Base-by-base conservation (phyloP, 1,139 yeast genomes). In the Pichia sp. region DNA sequence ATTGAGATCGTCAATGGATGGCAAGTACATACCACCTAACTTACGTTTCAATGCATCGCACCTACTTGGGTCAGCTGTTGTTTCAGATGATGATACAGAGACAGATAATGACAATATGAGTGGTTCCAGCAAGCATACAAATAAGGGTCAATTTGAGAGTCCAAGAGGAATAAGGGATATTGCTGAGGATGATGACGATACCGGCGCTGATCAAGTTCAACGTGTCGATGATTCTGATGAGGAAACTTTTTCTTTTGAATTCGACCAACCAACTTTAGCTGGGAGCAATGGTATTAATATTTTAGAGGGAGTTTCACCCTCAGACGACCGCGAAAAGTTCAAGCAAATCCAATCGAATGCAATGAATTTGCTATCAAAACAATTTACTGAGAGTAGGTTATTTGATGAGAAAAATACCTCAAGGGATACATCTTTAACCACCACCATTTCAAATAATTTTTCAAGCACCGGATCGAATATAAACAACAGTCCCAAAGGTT, bases 11-110 rank as follows among this genome's bases (percentile, higher is more conserved):
- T 57, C 58, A 2, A 52, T 59, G 38, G 62, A 59, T 53, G 62
- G 62, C 15, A 84, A 83, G 65, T 86, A 86, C 62, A 72, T 86
- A 47, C 92, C 92, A 31, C 93, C 92, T 15, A 84, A 80, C 65
- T 73, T 56, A 23, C 51, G 59, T 26, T 34, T 56, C 10, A 43
- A 42, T 30, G 49, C 46, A 2, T 45, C 54, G 13, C 46, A 50
- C 13, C 16, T 56, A 13, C 43, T 49, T 31, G 59, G 59, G 10
- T 56, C 59, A 2, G 59, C 59, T 2, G 41, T 56, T 19, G 41
- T 41, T 19, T 87, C 64, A 75, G 92, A 61, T 30, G 54, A 58
- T 23, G 64, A 62, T 8, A 63, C 65, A 10, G 62, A 57, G 26
- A 59, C 64, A 4, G 58, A 47, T 13, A 45, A 41, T 46, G 52